A percentile compares a stretch with the other conserved stretches of the same genome.
These are phyloP conservation scores for Candida tetrigidarum DNA, from an alignment of 1,139 yeast species.

Conservation along the genomic window DNA sequence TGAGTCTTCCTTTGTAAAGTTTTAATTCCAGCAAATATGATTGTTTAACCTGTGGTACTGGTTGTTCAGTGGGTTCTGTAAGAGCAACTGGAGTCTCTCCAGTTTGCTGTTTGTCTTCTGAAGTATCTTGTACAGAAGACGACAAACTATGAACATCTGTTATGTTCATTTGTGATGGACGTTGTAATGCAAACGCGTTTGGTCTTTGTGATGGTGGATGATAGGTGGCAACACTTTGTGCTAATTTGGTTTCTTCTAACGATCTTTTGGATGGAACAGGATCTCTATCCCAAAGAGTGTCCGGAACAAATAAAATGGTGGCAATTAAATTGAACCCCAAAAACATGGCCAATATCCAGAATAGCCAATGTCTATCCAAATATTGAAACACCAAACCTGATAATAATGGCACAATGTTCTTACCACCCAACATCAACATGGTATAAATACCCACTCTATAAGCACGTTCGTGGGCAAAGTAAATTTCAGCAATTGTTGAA, in stretches of 20 bases:
- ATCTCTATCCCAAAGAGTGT: constrained; percentile 65
- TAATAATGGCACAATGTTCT: constrained; percentile 60
- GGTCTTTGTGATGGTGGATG: constrained; percentile 35
- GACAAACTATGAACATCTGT: constrained; percentile 25
- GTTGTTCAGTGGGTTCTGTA: constrained; percentile 17
- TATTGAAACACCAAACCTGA: constrained; percentile 56
- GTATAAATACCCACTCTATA: constrained; percentile 67
- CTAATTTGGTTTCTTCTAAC: constrained; percentile 51
- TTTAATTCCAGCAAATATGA: constrained; percentile 26
- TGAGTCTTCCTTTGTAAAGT: constrained; percentile 48
- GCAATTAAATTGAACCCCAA: constrained; percentile 50
- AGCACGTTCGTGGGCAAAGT: constrained; percentile 68
- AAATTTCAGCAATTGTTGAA: constrained; percentile 66
- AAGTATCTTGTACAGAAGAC: constrained; percentile 21
- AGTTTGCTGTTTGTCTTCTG: constrained; percentile 9
- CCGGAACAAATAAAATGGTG: constrained; percentile 62
- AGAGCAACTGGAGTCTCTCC: constrained; percentile 24
- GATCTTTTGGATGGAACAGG: constrained; percentile 57
- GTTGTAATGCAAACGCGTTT: constrained; percentile 35
- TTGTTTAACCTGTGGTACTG: constrained; percentile 16
- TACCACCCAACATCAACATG: constrained; percentile 63
- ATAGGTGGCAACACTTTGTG: constrained; percentile 41
- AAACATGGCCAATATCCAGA: constrained; percentile 61
- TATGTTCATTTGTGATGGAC: constrained; percentile 22
- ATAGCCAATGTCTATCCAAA: constrained; percentile 62